Percentiles rank a stretch among this genome's conserved stretches.
Evolutionary conservation across 345 rosid species (phyloP).

Genomic region (Lepidium aucheri): DNA sequence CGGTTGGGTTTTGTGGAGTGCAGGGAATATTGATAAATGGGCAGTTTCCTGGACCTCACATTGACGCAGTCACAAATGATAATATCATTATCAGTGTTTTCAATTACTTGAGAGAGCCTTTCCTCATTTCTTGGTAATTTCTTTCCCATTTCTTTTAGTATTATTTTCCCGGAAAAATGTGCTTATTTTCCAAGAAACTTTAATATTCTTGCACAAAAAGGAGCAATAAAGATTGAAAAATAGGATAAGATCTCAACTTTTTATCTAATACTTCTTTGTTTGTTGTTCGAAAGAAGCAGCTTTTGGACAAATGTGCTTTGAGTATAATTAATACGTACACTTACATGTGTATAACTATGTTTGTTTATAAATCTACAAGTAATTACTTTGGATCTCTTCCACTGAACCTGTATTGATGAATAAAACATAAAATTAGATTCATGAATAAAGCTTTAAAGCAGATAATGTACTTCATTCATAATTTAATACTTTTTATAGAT

Average conservation of each 20-base stretch:
- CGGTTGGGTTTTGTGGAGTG: constrained; percentile 12
- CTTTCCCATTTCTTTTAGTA: background rate
- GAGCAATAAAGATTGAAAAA: background rate
- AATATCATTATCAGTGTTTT: constrained; percentile 76
- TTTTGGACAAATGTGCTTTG: constrained; percentile 9
- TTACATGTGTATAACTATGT: background rate
- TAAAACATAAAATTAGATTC: background rate
- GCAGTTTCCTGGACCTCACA: constrained; percentile 88
- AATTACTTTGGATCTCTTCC: background rate
- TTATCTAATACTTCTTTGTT: background rate
- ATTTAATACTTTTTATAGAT: background rate
- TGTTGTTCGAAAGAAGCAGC: background rate
- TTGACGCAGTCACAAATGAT: constrained; percentile 74
- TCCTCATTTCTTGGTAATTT: constrained; percentile 84
- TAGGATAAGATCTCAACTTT: constrained; percentile 10
- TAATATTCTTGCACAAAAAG: constrained; percentile 3
- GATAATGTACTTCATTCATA: background rate
- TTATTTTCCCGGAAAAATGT: background rate
- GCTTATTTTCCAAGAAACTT: background rate
- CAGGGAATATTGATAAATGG: constrained; percentile 91
- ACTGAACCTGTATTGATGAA: background rate
- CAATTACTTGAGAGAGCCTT: constrained; percentile 87
- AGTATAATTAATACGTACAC: no score
- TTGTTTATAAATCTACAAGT: background rate
- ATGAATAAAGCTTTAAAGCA: background rate